A percentile compares a stretch with the other conserved stretches of the same genome.
Conservation (phyloP, 208 protist species). For the Acanthamoeba triangularis region DNA sequence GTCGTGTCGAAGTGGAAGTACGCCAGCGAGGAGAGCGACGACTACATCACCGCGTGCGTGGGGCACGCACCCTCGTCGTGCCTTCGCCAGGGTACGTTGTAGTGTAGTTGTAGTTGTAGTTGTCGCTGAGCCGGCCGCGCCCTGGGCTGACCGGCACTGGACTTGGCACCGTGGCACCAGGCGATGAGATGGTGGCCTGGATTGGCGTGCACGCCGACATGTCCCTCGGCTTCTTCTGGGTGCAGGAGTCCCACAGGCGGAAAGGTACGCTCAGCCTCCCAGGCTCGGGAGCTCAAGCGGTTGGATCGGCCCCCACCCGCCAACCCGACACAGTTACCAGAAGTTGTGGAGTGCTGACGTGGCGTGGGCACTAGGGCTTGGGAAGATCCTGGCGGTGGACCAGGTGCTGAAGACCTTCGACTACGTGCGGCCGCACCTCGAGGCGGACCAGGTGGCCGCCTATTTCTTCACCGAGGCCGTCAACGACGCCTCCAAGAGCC, state of each 20-base stretch:
- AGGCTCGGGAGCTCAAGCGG: too few relatives aligned
- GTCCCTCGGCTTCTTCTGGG: slow-evolving; percentile 57
- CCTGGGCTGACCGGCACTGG: not conserved
- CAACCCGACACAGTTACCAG: too few relatives aligned
- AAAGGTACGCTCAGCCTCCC: not conserved
- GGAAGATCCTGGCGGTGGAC: not conserved
- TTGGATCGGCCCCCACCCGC: too few relatives aligned
- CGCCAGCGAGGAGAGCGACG: slow-evolving; percentile 11
- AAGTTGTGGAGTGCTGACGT: too few relatives aligned
- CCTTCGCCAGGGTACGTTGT: not conserved
- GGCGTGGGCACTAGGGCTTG: not conserved
- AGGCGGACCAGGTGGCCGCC: not conserved
- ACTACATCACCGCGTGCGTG: slow-evolving; percentile 26
- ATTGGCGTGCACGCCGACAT: not conserved
- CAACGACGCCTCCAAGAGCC: not conserved
- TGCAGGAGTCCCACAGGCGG: not conserved
- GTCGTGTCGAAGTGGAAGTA: slow-evolving; percentile 31
- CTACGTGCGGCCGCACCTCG: not conserved
- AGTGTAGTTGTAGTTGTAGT: too few relatives aligned
- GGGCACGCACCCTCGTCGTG: not conserved
- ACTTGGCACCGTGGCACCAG: not conserved
- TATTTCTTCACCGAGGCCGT: not conserved
- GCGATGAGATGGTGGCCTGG: slow-evolving; percentile 55
- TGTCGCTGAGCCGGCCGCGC: not conserved
- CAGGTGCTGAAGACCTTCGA: not conserved